A percentile compares a stretch with the other conserved stretches of the same genome.
These are phyloP conservation scores for Mimosa pudica DNA, from an alignment of 306 rosid genomes.

Conservation along the genomic window DNA sequence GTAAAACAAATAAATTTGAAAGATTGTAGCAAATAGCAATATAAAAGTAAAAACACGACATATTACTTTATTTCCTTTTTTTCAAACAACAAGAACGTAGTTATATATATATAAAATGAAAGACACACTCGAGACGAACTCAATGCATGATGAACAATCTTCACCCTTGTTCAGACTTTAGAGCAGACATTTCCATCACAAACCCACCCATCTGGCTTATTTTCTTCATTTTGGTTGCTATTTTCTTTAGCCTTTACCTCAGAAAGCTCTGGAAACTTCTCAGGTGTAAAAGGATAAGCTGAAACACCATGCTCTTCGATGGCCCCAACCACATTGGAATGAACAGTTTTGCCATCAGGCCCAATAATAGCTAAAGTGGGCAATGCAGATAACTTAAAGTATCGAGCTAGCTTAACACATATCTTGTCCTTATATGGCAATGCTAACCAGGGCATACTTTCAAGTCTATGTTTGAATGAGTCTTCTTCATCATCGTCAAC, in stretches of 20 bases:
- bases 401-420: constrained; percentile 39
- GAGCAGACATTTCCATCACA: constrained; percentile 65
- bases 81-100: neutral
- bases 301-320: constrained; percentile 60
- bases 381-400: constrained; percentile 56
- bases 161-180: constrained; percentile 38
- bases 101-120: no score
- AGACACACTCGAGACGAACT: neutral
- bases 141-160: neutral
- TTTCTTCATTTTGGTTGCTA: constrained; percentile 34
- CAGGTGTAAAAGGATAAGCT: constrained; percentile 79
- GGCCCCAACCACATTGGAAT: constrained; percentile 52
- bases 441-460: constrained; percentile 60
- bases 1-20: no score
- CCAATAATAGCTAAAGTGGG: constrained; percentile 71
- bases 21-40: no score
- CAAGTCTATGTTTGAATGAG: constrained; percentile 41
- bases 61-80: no score
- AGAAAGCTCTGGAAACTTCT: constrained; percentile 55
- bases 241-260: constrained; percentile 52
- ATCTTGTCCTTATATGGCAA: constrained; percentile 63
- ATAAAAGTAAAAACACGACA: no score
- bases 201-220: constrained; percentile 36
- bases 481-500: constrained; percentile 57
- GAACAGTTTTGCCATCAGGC: constrained; percentile 65